phyloP scores from a whole-genome alignment of 2,329 filamentous ascomycete species.

The Hymenoscyphus albidus region DNA sequence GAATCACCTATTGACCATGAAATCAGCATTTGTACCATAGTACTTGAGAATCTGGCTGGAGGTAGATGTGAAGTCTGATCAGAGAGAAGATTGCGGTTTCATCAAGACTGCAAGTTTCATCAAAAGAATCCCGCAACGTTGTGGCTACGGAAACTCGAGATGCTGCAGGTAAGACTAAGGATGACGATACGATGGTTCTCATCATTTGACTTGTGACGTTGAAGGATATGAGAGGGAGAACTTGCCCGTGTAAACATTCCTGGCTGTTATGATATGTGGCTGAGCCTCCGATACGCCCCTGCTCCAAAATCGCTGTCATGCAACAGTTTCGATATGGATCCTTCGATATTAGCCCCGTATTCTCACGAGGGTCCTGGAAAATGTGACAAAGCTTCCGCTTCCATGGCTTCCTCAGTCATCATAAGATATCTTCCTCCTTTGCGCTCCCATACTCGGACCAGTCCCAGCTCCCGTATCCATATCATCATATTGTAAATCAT shows the following conservation, averaged over 20 bases:
- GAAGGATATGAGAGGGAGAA: neutral
- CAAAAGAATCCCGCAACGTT: slow-evolving; percentile 2
- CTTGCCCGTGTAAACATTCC: neutral
- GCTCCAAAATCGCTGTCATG: neutral
- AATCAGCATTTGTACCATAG: neutral
- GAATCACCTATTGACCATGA: neutral
- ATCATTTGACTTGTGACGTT: slow-evolving; percentile 56
- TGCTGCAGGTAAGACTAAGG: slow-evolving; percentile 71
- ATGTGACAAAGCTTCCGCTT: neutral
- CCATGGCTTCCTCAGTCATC: slow-evolving; percentile 36
- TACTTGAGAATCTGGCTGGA: neutral
- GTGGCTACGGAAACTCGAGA: slow-evolving; percentile 30
- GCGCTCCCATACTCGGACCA: slow-evolving; percentile 32
- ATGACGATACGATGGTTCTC: slow-evolving; percentile 88
- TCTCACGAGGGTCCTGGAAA: neutral
- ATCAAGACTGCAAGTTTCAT: slow-evolving; percentile 38
- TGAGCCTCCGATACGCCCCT: neutral
- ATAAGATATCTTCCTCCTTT: slow-evolving; percentile 46
- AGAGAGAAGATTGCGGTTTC: slow-evolving; percentile 52
- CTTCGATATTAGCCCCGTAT: neutral
- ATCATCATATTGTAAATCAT: slow-evolving; percentile 58
- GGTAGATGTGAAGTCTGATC: slow-evolving; percentile 30
- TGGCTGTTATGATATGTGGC: neutral
- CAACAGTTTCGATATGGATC: neutral
- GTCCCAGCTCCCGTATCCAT: slow-evolving; percentile 29